Percentiles rank a stretch among this genome's conserved stretches.
Conservation (phyloP, 2,329 filamentous ascomycete genomes). For the Cercospora berteroae region DNA sequence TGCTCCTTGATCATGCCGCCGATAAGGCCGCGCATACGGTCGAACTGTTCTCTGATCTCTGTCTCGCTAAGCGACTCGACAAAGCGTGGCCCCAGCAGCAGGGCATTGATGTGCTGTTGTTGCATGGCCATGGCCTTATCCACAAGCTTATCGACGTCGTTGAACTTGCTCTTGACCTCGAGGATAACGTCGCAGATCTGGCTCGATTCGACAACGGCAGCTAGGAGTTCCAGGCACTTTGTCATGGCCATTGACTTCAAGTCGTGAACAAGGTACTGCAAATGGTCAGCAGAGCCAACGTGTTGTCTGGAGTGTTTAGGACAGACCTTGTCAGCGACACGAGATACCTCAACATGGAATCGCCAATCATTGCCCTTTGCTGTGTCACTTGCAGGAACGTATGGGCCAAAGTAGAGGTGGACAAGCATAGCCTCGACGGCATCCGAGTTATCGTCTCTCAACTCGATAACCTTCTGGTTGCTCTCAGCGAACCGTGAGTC, state of each 20-base stretch:
- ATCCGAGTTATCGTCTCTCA: too few species aligned
- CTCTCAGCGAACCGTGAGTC: too few species aligned
- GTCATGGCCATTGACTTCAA: neutral
- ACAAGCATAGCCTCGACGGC: neutral
- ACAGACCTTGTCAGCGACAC: neutral
- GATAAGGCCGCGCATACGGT: neutral
- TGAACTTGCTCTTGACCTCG: neutral
- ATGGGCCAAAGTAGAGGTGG: neutral
- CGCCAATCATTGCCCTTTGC: neutral
- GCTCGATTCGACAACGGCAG: neutral
- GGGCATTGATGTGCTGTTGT: neutral
- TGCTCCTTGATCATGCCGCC: neutral
- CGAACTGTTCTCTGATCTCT: neutral
- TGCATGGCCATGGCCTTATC: neutral
- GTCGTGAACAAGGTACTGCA: neutral
- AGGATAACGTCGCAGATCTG: neutral
- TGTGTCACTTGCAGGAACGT: neutral
- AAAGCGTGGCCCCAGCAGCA: neutral
- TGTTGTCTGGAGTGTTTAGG: too few species aligned
- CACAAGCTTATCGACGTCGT: neutral
- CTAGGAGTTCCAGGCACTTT: neutral
- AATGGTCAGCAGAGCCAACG: neutral
- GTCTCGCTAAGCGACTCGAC: neutral
- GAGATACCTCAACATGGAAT: neutral
- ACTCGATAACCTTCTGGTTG: too few species aligned